Evolutionary conservation across 2,329 filamentous ascomycete genomes (phyloP).

Genomic region (Venturia carpophila): DNA sequence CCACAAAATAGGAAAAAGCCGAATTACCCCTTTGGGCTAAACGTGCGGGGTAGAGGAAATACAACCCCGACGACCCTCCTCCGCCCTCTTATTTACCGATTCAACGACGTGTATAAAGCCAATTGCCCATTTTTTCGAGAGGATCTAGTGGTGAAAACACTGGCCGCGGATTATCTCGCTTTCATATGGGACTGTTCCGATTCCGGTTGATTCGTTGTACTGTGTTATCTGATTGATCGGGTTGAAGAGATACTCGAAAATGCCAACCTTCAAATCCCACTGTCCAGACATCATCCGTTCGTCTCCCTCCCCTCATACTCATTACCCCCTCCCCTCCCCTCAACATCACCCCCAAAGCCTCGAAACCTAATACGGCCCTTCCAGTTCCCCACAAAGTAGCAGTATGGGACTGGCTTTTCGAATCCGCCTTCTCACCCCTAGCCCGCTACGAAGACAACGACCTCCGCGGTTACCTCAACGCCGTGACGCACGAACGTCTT

Average conservation of each 20-base stretch:
- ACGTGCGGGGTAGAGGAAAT: conserved; percentile 11
- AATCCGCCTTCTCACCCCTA: conserved; percentile 46
- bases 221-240: too few relatives aligned
- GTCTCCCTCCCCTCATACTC: neutral
- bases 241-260: too few relatives aligned
- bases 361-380: neutral
- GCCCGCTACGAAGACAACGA: conserved; percentile 32
- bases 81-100: neutral
- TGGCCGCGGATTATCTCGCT: too few relatives aligned
- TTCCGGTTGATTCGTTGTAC: too few relatives aligned
- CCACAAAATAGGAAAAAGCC: neutral
- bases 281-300: conserved; percentile 15
- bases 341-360: too few relatives aligned
- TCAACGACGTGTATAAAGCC: neutral
- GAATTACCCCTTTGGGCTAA: conserved; percentile 7
- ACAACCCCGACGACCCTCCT: neutral
- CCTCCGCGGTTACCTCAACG: conserved; percentile 51
- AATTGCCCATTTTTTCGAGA: neutral
- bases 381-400: conserved; percentile 47
- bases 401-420: conserved; percentile 56
- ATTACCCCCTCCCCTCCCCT: neutral
- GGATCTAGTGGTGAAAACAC: neutral
- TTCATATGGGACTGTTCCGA: too few relatives aligned
- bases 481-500: conserved; percentile 50
- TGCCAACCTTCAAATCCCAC: conserved; percentile 14